These are phyloP conservation scores for Ustilago cynodontis DNA, from an alignment of 1,284 basidiomycete species.

Conservation along the genomic window DNA sequence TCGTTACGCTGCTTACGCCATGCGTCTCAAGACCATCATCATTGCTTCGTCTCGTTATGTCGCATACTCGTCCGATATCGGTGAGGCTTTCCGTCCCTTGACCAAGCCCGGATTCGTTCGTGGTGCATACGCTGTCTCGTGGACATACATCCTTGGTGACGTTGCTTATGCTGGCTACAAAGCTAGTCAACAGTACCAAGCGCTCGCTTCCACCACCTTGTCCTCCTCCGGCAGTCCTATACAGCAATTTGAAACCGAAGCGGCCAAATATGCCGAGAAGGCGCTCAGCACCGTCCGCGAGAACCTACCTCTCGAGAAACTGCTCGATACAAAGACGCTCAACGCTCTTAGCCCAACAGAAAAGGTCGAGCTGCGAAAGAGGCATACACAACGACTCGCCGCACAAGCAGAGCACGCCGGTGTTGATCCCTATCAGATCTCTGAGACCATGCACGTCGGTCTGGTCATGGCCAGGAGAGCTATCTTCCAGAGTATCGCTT, in stretches of 20 bases:
- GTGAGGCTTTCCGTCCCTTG: slow-evolving; percentile 90
- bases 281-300: slow-evolving; percentile 16
- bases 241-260: slow-evolving; percentile 31
- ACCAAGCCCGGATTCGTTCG: slow-evolving; percentile 83
- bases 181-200: slow-evolving; percentile 49
- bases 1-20: slow-evolving; percentile 61
- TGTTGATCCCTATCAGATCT: slow-evolving; percentile 37
- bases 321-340: slow-evolving; percentile 44
- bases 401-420: slow-evolving; percentile 40
- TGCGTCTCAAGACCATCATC: slow-evolving; percentile 61
- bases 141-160: slow-evolving; percentile 80
- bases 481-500: slow-evolving; percentile 67
- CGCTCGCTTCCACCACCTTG: slow-evolving; percentile 33
- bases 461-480: slow-evolving; percentile 59
- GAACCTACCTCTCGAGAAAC: slow-evolving; percentile 43
- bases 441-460: slow-evolving; percentile 50
- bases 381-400: slow-evolving; percentile 39
- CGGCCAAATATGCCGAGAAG: slow-evolving; percentile 46
- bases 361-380: slow-evolving; percentile 54
- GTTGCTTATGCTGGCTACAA: slow-evolving; percentile 91
- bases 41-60: slow-evolving; percentile 54
- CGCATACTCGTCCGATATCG: slow-evolving; percentile 83
- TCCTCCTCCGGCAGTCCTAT: slow-evolving; percentile 22
- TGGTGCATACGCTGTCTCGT: slow-evolving; percentile 86
- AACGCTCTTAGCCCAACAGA: slow-evolving; percentile 35